Percentiles rank a stretch among this genome's conserved stretches.
Evolutionary conservation across 2,329 filamentous ascomycete genomes (phyloP).

Genomic region (Chrysoporthe cubensis): DNA sequence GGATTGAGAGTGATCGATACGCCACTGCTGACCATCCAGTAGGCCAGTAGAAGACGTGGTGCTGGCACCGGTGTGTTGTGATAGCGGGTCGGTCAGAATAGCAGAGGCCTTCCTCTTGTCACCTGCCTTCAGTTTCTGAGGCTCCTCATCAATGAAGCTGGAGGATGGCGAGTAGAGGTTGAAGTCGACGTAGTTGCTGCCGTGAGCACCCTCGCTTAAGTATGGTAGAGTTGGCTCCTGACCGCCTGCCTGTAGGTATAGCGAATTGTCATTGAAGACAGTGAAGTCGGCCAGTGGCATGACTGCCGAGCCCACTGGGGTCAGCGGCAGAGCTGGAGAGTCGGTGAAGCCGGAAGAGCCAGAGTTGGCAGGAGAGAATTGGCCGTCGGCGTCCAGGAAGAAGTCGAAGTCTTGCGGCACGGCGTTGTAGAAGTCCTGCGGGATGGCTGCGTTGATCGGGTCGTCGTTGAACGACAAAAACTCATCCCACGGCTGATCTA

Average conservation of each 20-base stretch:
- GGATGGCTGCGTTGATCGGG: slow-evolving; percentile 9
- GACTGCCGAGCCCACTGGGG: slow-evolving; percentile 19
- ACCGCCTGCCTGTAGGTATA: slow-evolving; percentile 18
- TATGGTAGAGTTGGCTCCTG: slow-evolving; percentile 44
- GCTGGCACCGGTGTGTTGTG: background rate
- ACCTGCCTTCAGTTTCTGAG: slow-evolving; percentile 33
- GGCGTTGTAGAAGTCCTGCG: slow-evolving; percentile 23
- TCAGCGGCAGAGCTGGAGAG: slow-evolving; percentile 26
- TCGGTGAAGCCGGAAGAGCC: slow-evolving; percentile 22
- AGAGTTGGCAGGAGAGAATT: slow-evolving; percentile 21
- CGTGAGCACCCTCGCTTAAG: slow-evolving; percentile 41
- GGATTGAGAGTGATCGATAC: slow-evolving; percentile 15
- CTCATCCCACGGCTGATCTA: slow-evolving; percentile 26
- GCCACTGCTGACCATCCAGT: slow-evolving; percentile 11
- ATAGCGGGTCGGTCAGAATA: background rate
- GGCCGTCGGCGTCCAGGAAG: slow-evolving; percentile 22
- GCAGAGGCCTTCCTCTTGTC: slow-evolving; percentile 17
- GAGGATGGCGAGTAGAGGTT: slow-evolving; percentile 58
- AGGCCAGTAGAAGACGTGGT: slow-evolving; percentile 1
- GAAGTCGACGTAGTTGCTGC: slow-evolving; percentile 57
- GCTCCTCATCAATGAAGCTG: slow-evolving; percentile 54
- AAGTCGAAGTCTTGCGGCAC: slow-evolving; percentile 27
- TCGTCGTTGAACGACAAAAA: slow-evolving; percentile 26
- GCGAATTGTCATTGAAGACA: slow-evolving; percentile 27
- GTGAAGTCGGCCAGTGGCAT: slow-evolving; percentile 25